Evolutionary conservation across 495 filamentous ascomycete species (phyloP).

Genomic region (Penicillium diatomitis): DNA sequence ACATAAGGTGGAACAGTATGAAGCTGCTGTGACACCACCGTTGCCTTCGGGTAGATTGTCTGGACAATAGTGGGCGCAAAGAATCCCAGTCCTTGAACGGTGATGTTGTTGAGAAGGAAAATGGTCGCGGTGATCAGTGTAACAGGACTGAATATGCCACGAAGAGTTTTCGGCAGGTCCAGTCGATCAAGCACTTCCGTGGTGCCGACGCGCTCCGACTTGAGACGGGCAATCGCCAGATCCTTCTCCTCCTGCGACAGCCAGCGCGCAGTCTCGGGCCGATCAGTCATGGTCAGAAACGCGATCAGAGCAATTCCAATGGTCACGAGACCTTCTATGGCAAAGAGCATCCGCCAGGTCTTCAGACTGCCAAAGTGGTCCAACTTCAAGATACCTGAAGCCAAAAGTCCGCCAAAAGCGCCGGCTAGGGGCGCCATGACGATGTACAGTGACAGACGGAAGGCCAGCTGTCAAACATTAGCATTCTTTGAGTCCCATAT

Average conservation of each 20-base stretch:
- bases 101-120: slow-evolving; percentile 48
- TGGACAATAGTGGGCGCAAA: slow-evolving; percentile 63
- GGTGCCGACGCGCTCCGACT: slow-evolving; percentile 56
- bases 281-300: slow-evolving; percentile 57
- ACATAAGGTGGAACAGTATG: slow-evolving; percentile 65
- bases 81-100: slow-evolving; percentile 52
- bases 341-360: slow-evolving; percentile 66
- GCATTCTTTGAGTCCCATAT: too few relatives aligned
- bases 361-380: slow-evolving; percentile 33
- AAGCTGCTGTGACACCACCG: slow-evolving; percentile 51
- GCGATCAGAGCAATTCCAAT: slow-evolving; percentile 48
- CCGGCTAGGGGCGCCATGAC: slow-evolving; percentile 58
- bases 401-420: slow-evolving; percentile 61
- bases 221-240: slow-evolving; percentile 50
- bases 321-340: slow-evolving; percentile 66
- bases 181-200: slow-evolving; percentile 51
- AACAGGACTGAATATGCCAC: slow-evolving; percentile 43
- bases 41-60: slow-evolving; percentile 49
- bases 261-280: slow-evolving; percentile 55
- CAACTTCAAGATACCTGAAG: slow-evolving; percentile 45
- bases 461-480: slow-evolving; percentile 32
- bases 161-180: slow-evolving; percentile 32
- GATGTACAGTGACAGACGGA: slow-evolving; percentile 45
- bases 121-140: slow-evolving; percentile 38
- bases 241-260: slow-evolving; percentile 54